Conservation (phyloP, 78 protist genomes). For the Diacronema lutheri region DNA sequence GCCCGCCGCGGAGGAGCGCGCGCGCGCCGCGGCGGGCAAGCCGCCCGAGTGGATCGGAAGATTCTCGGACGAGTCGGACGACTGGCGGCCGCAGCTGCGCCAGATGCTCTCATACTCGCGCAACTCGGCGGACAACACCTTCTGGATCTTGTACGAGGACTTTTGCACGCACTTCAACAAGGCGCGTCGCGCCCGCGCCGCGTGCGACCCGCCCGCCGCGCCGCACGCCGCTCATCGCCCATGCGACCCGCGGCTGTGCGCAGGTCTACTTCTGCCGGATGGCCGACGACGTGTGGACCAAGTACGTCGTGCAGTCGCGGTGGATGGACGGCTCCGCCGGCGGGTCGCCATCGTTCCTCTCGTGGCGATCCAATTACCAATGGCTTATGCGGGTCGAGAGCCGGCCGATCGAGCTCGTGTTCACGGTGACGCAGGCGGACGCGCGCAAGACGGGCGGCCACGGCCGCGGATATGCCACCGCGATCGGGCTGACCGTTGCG, state of each 20-base stretch:
- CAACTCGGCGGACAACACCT: neutral
- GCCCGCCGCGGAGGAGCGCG: too few species aligned
- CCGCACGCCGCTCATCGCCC: too few species aligned
- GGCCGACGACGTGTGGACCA: conserved; percentile 20
- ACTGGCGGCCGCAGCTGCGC: neutral
- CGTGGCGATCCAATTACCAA: neutral
- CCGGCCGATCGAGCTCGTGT: neutral
- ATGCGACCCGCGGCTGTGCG: too few species aligned
- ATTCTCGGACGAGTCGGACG: neutral
- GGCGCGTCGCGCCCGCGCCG: too few species aligned
- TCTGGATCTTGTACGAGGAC: neutral
- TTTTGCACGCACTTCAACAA: conserved; percentile 1
- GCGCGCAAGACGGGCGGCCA: neutral
- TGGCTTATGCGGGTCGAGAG: neutral
- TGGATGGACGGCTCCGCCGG: neutral
- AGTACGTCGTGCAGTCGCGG: neutral
- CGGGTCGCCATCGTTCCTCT: neutral
- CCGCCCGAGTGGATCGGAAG: neutral
- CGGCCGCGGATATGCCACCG: too few species aligned
- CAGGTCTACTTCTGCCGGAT: conserved; percentile 7
- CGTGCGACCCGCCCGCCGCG: too few species aligned
- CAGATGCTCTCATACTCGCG: conserved; percentile 7
- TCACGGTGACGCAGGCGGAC: neutral
- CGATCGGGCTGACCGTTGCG: neutral
- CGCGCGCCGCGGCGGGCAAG: too few species aligned